Conservation (phyloP, 805 yeast genomes). For the Candida qinlingensis region DNA sequence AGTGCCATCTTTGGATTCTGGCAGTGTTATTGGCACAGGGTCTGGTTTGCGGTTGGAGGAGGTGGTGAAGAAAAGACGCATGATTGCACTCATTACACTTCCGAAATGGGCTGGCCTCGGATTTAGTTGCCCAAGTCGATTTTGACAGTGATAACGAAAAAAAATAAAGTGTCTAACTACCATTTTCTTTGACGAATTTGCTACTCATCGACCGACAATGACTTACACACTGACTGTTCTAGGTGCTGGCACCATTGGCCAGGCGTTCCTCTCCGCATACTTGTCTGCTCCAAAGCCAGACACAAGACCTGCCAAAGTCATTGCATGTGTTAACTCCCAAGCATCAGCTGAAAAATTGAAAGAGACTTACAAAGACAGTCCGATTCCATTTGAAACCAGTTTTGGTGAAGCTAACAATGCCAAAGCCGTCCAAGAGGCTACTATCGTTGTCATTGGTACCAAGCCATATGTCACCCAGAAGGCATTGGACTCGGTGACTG, state of each 20-base stretch:
- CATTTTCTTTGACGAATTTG: no score
- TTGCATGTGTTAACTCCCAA: conserved; percentile 68
- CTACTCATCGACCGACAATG: neutral
- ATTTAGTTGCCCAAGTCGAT: neutral
- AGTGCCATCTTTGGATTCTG: neutral
- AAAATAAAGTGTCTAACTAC: neutral
- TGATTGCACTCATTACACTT: conserved; percentile 8
- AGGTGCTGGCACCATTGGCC: conserved; percentile 96
- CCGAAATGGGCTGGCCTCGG: conserved; percentile 7
- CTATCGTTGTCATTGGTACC: conserved; percentile 75
- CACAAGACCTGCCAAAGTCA: conserved; percentile 62
- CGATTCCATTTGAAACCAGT: conserved; percentile 48
- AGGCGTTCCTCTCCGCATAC: conserved; percentile 82
- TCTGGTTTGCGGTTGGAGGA: neutral
- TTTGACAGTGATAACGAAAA: no score
- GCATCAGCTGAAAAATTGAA: conserved; percentile 45
- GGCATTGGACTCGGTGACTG: conserved; percentile 45
- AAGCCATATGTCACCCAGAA: conserved; percentile 77
- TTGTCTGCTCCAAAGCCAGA: conserved; percentile 37
- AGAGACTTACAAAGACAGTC: conserved; percentile 34
- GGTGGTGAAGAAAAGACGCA: neutral
- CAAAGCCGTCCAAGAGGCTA: conserved; percentile 56
- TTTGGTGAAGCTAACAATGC: conserved; percentile 43
- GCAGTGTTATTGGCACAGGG: neutral
- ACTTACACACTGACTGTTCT: conserved; percentile 64